Evolutionary conservation across 202 grass and related monocot species (phyloP).

Genomic region (Eragrostis tef): DNA sequence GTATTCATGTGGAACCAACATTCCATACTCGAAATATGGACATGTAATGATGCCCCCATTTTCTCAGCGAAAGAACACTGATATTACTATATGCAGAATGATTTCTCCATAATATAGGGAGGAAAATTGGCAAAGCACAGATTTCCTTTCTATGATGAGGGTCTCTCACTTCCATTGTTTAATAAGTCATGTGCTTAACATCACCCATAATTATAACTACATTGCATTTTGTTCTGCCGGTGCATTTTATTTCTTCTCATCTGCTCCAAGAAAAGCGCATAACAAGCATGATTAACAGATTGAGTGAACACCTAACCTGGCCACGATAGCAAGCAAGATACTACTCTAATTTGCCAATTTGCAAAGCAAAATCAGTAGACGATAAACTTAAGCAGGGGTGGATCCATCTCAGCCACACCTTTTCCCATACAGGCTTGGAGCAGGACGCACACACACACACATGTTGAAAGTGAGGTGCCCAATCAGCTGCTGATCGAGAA

Average conservation of each 20-base stretch:
- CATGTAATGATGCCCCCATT: not conserved
- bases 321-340: constrained; percentile 8
- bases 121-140: not conserved
- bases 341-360: constrained; percentile 21
- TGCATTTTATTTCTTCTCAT: not conserved
- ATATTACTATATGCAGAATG: not conserved
- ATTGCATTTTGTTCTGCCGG: not conserved
- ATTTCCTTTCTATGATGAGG: not conserved
- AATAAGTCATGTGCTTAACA: not conserved
- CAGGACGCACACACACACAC: not conserved
- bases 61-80: not conserved
- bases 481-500: constrained; percentile 26
- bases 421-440: constrained; percentile 8
- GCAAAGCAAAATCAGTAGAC: not conserved
- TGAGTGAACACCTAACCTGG: constrained; percentile 19
- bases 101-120: not conserved
- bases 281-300: constrained; percentile 2
- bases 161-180: not conserved
- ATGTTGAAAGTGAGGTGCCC: constrained; percentile 1
- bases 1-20: not conserved
- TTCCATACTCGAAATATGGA: not conserved
- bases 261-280: not conserved
- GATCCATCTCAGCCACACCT: constrained; percentile 14
- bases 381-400: constrained; percentile 30
- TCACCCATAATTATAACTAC: not conserved